Base-by-base conservation (phyloP, 2,329 filamentous ascomycete species). In the Neofusicoccum sp. region DNA sequence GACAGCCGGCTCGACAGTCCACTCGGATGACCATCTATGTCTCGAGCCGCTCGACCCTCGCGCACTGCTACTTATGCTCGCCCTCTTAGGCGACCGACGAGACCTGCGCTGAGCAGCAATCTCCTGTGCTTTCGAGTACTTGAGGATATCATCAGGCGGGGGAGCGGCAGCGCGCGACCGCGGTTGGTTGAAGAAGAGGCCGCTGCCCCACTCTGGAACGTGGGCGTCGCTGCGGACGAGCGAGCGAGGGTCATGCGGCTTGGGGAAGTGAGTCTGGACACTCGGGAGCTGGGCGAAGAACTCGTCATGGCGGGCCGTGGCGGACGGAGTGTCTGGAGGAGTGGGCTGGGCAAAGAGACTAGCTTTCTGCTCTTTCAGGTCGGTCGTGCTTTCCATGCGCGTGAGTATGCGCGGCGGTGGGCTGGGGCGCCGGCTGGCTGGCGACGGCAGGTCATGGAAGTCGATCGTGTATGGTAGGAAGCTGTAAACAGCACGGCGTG, bases 391-490 rank as follows among this genome's bases (percentile, higher is more conserved):
- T 80, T 84, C 65, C 80, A 82, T 64, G 71, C 77, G 61, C 75
- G 76, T 69, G 26, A 66, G 60, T 20, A 62, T 63, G 4, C 68
- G 69, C 38, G 69, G 65, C 40, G 65, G 68, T 31, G 59, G 62
- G 62, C 61, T 69, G 24, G 63, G 64, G 40, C 63, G 65, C 33
- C 66, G 69, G n/a, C 49, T 56, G 61, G 64, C 65, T 31, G 75
- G 67, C 6, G 65, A 81, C 9, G 85, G 84, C 61, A 90, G 81
- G 67, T 88, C 87, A 58, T 79, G 71, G 75, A 98, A 98, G 75
- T 96, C 88, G 70, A 96, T 82, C 41, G 93, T 98, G 74, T 96
- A 93, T 34, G 93, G 93, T 36, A 97, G 84, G 73, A 96, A 96
- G 61, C 93, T 96, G 71, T n/a, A 53, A 65, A 48, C 8, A 58